Base-by-base conservation (phyloP, 257 asterid genomes). In the Rehmannia glutinosa region DNA sequence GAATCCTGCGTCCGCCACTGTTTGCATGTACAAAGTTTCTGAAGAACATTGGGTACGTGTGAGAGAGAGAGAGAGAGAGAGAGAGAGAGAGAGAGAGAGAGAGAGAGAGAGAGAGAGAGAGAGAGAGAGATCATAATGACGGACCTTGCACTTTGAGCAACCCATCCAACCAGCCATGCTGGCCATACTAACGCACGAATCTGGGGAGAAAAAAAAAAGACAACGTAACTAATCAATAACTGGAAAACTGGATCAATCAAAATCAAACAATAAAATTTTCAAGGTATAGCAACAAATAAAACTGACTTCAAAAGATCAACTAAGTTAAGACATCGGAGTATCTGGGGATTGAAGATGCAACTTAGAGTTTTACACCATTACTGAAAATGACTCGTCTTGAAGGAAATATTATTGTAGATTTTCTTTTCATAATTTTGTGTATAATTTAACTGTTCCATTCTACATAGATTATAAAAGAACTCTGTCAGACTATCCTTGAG, bases 71-170 rank as follows among this genome's bases (percentile, higher is more conserved):
- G n/a, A n/a, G n/a, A n/a, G n/a, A n/a, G n/a, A n/a, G n/a, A n/a
- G n/a, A n/a, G n/a, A 63, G 33, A 65, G 12, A 47, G 32, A 20
- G 16, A 24, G 15, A 43, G 25, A 15, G 45, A 46, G 0, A 52
- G 5, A 68, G 54, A 6, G 55, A 24, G 42, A 20, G 30, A 16
- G 50, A 46, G 10, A 32, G 36, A 49, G 49, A 56, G 28, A 50
- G 11, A 38, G 53, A 72, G 9, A n/a, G 62, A 49, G 42, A 32
- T 64, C 30, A 9, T 30, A 12, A 17, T 41, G 53, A 19, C 42
- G 56, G 74, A 88, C 96, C 97, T 90, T 77, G 96, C 97, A 70
- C 97, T 90, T 76, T 90, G 95, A 73, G 97, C 94, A 75, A 90
- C 96, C 96, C 96, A 90, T 78, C 97, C 97, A 80, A 87, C 78